Evolutionary conservation across 192 early-diverging fungal genomes (phyloP), one percentile per base, ranked within the genome.

Genomic region (Rhizophagus clarus): DNA sequence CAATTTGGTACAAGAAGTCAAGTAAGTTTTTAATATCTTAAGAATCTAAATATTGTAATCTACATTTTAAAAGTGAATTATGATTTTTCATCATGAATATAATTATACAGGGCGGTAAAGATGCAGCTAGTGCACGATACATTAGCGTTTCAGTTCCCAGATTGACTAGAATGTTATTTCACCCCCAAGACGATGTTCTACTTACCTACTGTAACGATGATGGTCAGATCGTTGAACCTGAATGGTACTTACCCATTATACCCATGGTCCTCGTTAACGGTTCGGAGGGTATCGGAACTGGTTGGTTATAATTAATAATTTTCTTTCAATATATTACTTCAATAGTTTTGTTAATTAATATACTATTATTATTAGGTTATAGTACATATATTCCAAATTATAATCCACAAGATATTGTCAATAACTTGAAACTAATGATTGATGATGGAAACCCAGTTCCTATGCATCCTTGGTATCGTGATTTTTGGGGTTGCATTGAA

Each of bases 191-290:
- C 83, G 95, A 98, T 79, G 85, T 89, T 26, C 83, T 99, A 42
- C 83, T 99, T 37, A 89, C 88, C 7, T n/a, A 95, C 79, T 84
- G 96, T 69, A 92, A 91, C 40, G 98, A 99, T 64, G 98, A 99
- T 81, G 95, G 94, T 31, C 91, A 94, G 76, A 81, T 82, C 40
- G 95, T 99, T 42, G 98, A 99, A 87, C 98, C 98, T n/a, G 90
- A 94, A 77, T 99, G 96, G 85, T 98, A 95, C 83, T 83, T 97
- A 14, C 97, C 98, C 0, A 92, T 99, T 26, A 78, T 98, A 2
- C 97, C 98, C 2, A 96, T 98, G 95, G 88, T 99, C 1, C 83
- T 99, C 29, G 89, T 99, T 12, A 99, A 98, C 82, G 97, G 97
- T 40, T 88, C 91, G 7, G 94, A 96, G 22, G 98, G 98, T 80